Conservation (phyloP, 805 yeast species). For the Hanseniaspora taiwanica region DNA sequence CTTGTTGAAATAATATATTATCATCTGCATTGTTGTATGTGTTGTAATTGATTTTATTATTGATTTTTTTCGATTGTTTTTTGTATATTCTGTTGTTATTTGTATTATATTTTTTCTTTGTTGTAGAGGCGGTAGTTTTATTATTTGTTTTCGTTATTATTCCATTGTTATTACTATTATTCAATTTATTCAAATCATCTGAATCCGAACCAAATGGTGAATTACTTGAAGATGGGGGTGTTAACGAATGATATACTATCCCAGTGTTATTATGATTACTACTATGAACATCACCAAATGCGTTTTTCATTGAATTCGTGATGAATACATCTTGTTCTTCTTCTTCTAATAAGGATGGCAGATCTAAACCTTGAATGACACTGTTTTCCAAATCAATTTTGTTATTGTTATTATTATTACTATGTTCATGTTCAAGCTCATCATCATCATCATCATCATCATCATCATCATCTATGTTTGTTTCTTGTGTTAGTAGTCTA, state of each 20-base stretch:
- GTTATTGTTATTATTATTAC: no score
- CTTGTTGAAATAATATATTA: no score
- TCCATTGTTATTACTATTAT: not conserved
- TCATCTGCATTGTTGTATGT: no score
- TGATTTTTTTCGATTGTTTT: no score
- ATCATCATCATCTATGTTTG: not conserved
- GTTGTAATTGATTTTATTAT: no score
- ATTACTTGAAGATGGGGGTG: slow-evolving; percentile 1
- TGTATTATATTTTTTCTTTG: no score
- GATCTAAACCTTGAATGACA: not conserved
- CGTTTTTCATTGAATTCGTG: not conserved
- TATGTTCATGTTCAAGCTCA: no score
- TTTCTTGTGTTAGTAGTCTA: not conserved
- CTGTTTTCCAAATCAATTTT: not conserved
- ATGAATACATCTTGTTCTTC: not conserved
- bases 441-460: no score
- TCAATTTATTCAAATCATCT: not conserved
- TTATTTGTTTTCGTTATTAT: not conserved
- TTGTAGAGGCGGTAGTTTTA: no score
- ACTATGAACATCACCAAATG: not conserved
- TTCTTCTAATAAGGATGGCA: not conserved
- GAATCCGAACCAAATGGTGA: not conserved
- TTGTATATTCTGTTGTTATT: no score
- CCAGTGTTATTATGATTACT: not conserved
- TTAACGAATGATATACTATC: not conserved